Evolutionary conservation across 2,329 filamentous ascomycete genomes (phyloP).

Genomic region (Fusarium dlaminii): DNA sequence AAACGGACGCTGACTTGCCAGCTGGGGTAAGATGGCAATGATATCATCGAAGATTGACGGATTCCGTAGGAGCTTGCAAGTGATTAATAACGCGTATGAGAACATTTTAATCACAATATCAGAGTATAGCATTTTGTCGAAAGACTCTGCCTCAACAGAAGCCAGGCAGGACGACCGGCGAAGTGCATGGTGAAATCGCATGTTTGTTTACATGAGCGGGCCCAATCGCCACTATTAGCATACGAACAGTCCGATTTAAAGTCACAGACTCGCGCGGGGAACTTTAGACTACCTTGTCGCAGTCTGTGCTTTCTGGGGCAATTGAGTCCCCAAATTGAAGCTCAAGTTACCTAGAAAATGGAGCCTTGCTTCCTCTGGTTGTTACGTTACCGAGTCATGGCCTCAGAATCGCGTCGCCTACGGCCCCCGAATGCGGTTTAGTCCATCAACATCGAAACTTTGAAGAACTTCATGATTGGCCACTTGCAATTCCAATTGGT

Average conservation of each 20-base stretch:
- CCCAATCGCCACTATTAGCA: background rate
- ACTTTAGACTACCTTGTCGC: background rate
- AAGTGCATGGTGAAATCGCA: background rate
- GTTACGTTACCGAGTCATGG: conserved; percentile 16
- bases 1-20: too few relatives aligned
- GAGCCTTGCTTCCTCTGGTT: background rate
- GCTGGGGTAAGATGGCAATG: background rate
- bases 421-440: background rate
- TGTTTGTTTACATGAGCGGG: background rate
- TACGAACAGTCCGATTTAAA: background rate
- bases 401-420: conserved; percentile 3
- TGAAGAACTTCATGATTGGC: background rate
- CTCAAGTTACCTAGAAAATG: background rate
- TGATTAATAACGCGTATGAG: too few relatives aligned
- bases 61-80: too few relatives aligned
- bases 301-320: conserved; percentile 8
- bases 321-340: background rate
- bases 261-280: background rate
- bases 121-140: rapidly evolving
- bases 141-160: background rate
- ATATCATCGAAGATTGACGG: background rate
- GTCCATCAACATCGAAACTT: background rate
- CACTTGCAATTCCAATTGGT: background rate
- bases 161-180: background rate
- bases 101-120: rapidly evolving